phyloP scores from a whole-genome alignment of 345 rosid species.

The Acer negundo region DNA sequence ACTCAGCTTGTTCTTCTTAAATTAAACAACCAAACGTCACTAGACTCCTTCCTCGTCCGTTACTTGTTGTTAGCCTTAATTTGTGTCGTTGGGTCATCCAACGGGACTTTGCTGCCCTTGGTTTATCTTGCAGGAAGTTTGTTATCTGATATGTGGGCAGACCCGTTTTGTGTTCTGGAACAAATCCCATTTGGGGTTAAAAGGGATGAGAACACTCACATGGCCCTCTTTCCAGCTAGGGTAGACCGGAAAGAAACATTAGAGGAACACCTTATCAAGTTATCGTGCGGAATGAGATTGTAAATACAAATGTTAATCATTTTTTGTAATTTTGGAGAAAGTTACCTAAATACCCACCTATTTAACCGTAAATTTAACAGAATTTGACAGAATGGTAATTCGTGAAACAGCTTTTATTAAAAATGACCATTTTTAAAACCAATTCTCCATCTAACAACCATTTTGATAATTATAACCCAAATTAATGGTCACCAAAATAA shows the following conservation, averaged over 20 bases:
- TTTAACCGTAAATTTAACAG: too few relatives aligned
- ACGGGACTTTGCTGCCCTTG: constrained; percentile 17
- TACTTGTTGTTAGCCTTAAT: constrained; percentile 16
- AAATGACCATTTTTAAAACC: too few relatives aligned
- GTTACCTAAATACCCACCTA: too few relatives aligned
- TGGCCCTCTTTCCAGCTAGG: constrained; percentile 48
- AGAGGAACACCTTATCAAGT: constrained; percentile 40
- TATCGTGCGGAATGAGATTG: constrained; percentile 33
- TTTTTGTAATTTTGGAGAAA: too few relatives aligned
- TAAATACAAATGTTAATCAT: too few relatives aligned
- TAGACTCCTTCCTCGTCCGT: not conserved
- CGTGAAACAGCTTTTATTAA: too few relatives aligned
- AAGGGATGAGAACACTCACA: constrained; percentile 36
- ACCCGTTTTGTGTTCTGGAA: constrained; percentile 66
- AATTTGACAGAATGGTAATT: too few relatives aligned
- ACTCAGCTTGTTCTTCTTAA: too few relatives aligned
- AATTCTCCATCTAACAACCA: too few relatives aligned
- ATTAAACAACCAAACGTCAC: constrained; percentile 13
- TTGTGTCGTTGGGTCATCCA: constrained; percentile 21
- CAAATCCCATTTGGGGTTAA: constrained; percentile 57
- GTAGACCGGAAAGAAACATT: constrained; percentile 93
- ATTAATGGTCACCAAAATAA: too few relatives aligned
- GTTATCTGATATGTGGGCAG: constrained; percentile 39
- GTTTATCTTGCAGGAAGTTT: too few relatives aligned
- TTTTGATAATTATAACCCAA: too few relatives aligned